These are phyloP conservation scores for Metschnikowia amazonensis DNA, from an alignment of 805 yeast species.

Conservation along the genomic window DNA sequence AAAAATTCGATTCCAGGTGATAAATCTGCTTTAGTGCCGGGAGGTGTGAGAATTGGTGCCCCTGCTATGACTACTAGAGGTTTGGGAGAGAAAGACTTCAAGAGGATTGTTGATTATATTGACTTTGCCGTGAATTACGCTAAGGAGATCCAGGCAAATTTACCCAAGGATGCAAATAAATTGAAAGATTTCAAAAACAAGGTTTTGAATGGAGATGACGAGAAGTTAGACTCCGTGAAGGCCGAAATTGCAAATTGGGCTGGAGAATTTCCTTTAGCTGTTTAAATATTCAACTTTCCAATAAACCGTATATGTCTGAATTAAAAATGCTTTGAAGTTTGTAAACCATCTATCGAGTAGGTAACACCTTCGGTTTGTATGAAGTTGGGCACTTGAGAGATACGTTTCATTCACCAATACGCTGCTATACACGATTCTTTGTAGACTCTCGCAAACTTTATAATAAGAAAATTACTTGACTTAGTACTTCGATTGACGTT, in stretches of 20 bases:
- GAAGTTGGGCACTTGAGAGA: no score
- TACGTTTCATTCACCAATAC: no score
- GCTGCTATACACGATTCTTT: neutral
- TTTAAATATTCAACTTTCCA: slow-evolving; percentile 17
- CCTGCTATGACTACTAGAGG: slow-evolving; percentile 99
- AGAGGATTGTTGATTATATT: slow-evolving; percentile 64
- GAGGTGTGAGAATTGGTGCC: slow-evolving; percentile 96
- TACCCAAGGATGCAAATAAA: slow-evolving; percentile 91
- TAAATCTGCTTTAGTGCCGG: slow-evolving; percentile 92
- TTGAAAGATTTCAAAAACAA: slow-evolving; percentile 89
- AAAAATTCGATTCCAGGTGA: slow-evolving; percentile 98
- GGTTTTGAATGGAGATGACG: slow-evolving; percentile 60
- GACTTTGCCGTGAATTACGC: slow-evolving; percentile 64
- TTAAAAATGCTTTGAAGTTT: neutral
- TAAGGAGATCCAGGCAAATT: slow-evolving; percentile 63
- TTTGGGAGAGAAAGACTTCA: slow-evolving; percentile 81
- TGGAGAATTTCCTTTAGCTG: slow-evolving; percentile 67
- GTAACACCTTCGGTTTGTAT: no score
- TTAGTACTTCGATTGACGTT: no score
- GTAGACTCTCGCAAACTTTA: neutral
- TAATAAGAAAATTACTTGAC: neutral
- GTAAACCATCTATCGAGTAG: neutral
- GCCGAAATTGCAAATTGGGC: slow-evolving; percentile 88
- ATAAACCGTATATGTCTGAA: neutral
- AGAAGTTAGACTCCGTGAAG: slow-evolving; percentile 58